phyloP scores from a whole-genome alignment of 163 green algal genomes.

The Trebouxiophyceae sp. region DNA sequence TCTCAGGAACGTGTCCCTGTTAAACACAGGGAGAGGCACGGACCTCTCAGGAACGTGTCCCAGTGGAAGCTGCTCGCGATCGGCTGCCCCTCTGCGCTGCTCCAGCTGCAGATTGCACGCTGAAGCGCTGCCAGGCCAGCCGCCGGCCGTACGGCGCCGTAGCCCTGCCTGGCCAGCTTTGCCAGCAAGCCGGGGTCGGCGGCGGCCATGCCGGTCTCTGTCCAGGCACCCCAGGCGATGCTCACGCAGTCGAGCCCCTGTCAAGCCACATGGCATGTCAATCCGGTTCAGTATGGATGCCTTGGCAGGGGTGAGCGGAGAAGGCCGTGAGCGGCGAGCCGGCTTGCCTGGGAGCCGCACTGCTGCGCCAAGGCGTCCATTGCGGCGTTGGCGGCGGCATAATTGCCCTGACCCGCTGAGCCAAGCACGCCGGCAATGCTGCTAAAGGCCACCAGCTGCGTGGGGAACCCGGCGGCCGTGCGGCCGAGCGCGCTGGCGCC shows the following conservation, averaged over 20 bases:
- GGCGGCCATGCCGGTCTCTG: constrained; percentile 34
- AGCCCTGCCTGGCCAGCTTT: constrained; percentile 42
- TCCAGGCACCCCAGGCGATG: constrained; percentile 82
- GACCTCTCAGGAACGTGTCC: constrained; percentile 6
- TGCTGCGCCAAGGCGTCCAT: constrained; percentile 21
- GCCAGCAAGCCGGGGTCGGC: constrained; percentile 1
- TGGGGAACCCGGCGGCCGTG: too few species aligned
- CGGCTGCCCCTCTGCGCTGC: neutral
- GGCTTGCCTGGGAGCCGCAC: neutral
- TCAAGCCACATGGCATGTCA: too few species aligned
- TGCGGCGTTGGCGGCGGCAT: constrained; percentile 29
- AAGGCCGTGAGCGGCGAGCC: too few species aligned
- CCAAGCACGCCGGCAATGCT: constrained; percentile 27
- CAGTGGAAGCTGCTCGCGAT: constrained; percentile 8
- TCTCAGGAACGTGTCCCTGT: constrained; percentile 4
- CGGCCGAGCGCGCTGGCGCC: too few species aligned
- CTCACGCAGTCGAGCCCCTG: constrained; percentile 20
- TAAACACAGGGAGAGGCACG: too few species aligned
- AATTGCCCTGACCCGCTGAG: constrained; percentile 29
- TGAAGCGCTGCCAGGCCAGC: constrained; percentile 38
- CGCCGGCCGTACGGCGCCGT: constrained; percentile 39
- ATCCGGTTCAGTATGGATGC: too few species aligned
- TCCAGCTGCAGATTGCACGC: neutral
- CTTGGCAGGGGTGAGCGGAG: too few species aligned
- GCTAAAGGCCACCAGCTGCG: constrained; percentile 39